Conservation (phyloP, 1,139 yeast species). For the Geotrichum carabidarum region DNA sequence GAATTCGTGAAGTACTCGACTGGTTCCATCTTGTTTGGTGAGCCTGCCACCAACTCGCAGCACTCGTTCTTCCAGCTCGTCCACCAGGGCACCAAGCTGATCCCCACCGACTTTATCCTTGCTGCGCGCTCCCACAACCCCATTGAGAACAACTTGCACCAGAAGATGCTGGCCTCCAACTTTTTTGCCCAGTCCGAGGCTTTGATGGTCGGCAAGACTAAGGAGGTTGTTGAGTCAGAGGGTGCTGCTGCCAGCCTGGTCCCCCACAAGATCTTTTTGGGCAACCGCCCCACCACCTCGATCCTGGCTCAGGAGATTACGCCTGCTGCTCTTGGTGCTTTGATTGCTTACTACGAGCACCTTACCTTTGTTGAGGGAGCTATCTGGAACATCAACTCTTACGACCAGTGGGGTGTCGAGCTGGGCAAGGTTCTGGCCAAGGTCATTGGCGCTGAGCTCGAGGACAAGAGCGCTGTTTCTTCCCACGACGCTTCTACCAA, state of each 20-base stretch:
- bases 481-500: constrained; percentile 88
- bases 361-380: constrained; percentile 98
- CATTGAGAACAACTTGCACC: constrained; percentile 87
- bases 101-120: constrained; percentile 92
- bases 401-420: constrained; percentile 99
- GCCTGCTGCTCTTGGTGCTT: constrained; percentile 91
- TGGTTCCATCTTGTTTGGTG: constrained; percentile 93
- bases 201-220: constrained; percentile 90
- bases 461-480: constrained; percentile 50
- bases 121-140: constrained; percentile 99
- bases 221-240: constrained; percentile 77
- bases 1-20: constrained; percentile 90
- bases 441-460: constrained; percentile 85
- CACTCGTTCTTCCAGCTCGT: constrained; percentile 99
- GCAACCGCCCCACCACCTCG: constrained; percentile 98
- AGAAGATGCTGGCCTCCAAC: constrained; percentile 95
- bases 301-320: constrained; percentile 93
- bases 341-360: constrained; percentile 96
- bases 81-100: constrained; percentile 96
- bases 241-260: constrained; percentile 78
- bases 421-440: constrained; percentile 96
- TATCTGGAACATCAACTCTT: constrained; percentile 97
- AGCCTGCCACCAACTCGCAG: constrained; percentile 98
- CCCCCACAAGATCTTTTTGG: constrained; percentile 94
- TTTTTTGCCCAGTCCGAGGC: constrained; percentile 98